Base-by-base conservation (phyloP, 768 basidiomycete genomes). In the Hebeloma cylindrosporum region DNA sequence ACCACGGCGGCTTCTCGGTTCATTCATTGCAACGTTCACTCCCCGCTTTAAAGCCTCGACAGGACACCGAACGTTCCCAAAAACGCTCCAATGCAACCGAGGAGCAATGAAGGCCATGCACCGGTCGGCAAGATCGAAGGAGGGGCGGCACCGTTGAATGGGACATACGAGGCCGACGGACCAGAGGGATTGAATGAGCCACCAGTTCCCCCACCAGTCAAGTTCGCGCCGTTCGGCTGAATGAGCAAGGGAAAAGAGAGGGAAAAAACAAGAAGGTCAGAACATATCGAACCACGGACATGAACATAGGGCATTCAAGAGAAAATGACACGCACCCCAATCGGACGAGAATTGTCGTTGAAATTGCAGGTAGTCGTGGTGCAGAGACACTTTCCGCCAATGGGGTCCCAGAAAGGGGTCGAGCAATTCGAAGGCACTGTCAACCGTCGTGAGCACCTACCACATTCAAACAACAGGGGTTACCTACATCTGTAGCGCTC, bases 351-450 rank as follows among this genome's bases (percentile, higher is more conserved):
- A 31, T 72, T 62, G 55, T 91, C 88, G 3, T 62, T 60, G 63
- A 89, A 90, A 1, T 72, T 66, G 60, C 89, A 90, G 2, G 64
- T 66, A 39, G 47, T 51, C 2, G 75, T 72, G 0, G 64, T 73
- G 64, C 87, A 90, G 40, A 82, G 64, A 52, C 88, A 90, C 27
- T 70, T 64, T 53, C 79, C 82, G 20, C 52, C 69, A 39, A 88
- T 73, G 2, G 88, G 88, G 61, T 90, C 87, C 85, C 85, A 89
- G 73, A 85, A 90, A 3, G 83, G 73, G 7, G 85, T 88, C 3
- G 83, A 82, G 63, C 86, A 88, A 65, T 85, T 85, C 16, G 72
- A 45, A 17, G 85, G 78, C 2, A 88, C 83, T 85, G n/a, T 21
- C 3, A 25, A n/a, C n/a, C n/a, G n/a, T n/a, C n/a, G n/a, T n/a